Percentiles rank a stretch among this genome's conserved stretches.
Conservation (phyloP, 108 stramenopile genomes). For the Fistulifera pelliculosa region DNA sequence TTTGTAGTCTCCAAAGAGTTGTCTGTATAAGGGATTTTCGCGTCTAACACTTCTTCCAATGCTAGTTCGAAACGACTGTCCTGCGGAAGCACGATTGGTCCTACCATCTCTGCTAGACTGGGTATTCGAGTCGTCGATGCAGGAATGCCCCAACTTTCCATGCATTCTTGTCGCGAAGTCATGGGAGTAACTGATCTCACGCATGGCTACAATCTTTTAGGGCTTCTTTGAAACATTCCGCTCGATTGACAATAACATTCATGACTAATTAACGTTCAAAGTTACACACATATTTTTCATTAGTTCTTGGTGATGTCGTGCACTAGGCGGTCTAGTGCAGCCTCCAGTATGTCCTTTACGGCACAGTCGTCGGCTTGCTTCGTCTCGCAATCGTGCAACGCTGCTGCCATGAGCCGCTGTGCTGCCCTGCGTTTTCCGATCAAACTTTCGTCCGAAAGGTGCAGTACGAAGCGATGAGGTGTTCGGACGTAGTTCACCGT, state of each 20-base stretch:
- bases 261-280: too few relatives aligned
- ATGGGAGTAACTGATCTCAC: constrained; percentile 80
- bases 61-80: constrained; percentile 80
- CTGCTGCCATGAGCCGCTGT: constrained; percentile 71
- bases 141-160: constrained; percentile 92
- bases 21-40: background rate
- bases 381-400: constrained; percentile 15
- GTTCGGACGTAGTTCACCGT: constrained; percentile 84
- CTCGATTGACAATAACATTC: constrained; percentile 36
- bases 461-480: constrained; percentile 62
- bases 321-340: too few relatives aligned
- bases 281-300: too few relatives aligned
- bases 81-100: constrained; percentile 92
- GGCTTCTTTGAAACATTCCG: constrained; percentile 67
- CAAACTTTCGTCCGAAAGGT: constrained; percentile 53
- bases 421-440: constrained; percentile 85
- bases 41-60: background rate
- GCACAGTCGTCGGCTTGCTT: too few relatives aligned
- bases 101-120: constrained; percentile 68
- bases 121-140: constrained; percentile 90
- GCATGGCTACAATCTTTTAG: constrained; percentile 55
- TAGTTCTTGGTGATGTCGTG: too few relatives aligned
- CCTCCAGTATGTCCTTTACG: too few relatives aligned
- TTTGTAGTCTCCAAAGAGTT: background rate
- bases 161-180: constrained; percentile 83